Base-by-base conservation (phyloP, 345 rosid species). In the Angophora floribunda region DNA sequence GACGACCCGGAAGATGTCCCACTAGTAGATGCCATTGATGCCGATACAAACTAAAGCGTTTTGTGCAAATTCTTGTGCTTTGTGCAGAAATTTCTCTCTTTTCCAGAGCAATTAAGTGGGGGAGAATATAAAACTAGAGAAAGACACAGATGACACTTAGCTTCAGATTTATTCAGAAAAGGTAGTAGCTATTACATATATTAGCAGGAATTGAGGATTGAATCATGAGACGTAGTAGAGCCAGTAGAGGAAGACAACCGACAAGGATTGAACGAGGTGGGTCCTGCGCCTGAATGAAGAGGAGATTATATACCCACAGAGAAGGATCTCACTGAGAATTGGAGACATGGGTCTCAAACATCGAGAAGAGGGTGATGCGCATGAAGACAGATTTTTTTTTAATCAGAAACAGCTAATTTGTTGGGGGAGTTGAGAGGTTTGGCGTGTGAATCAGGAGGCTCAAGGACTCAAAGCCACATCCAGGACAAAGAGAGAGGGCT, bases 251-350 rank as follows among this genome's bases (percentile, higher is more conserved):
- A 97, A 97, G 90, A 94, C 99, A 87, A 96, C 99, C 85, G 99
- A 97, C 95, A 97, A 97, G 41, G 99, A 97, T 91, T 97, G 99
- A 96, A 97, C 99, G 50, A 97, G 96, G 92, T 95, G 99, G 92
- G 97, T 97, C 94, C 96, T 93, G 94, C 97, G 96, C 89, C 96
- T 89, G 94, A 93, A 93, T 65, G 96, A 92, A 87, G 99, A 97
- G 92, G 94, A 93, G 86, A 93, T 92, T 94, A 95, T 96, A 93
- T 90, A 96, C 92, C 95, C 98, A 86, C 94, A 93, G 88, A 94
- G 94, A 61, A 96, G 90, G 65, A 96, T 92, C 90, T 98, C 99
- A 98, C 96, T 92, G 94, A 97, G 93, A 93, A 97, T 94, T 88
- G 97, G 96, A 97, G 97, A 96, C 99, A 96, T 98, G 96, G 93